These are phyloP conservation scores for Fonsecaea monophora DNA, from an alignment of 2,329 filamentous ascomycete species.

Conservation along the genomic window DNA sequence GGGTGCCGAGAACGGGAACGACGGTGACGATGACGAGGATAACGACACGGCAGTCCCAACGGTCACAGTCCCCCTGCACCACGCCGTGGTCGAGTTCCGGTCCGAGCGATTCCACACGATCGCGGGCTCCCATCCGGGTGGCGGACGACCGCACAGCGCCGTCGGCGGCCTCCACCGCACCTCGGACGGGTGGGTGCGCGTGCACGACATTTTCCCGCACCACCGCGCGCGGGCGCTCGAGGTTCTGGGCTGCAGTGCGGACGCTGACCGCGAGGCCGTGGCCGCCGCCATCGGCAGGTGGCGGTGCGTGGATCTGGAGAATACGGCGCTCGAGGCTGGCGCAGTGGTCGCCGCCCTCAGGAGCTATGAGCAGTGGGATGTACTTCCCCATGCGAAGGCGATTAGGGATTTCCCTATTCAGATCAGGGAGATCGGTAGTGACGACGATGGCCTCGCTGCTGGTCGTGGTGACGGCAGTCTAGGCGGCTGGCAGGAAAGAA, in stretches of 20 bases:
- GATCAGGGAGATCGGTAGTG: conserved; percentile 47
- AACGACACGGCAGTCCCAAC: conserved; percentile 41
- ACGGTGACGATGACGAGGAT: no score
- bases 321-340: conserved; percentile 48
- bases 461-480: background rate
- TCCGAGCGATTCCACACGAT: conserved; percentile 60
- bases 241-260: conserved; percentile 51
- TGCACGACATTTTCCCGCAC: conserved; percentile 63
- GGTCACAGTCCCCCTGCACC: conserved; percentile 54
- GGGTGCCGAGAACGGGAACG: conserved; percentile 39
- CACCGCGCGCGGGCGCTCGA: conserved; percentile 55
- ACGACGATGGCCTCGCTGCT: background rate
- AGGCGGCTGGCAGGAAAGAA: conserved; percentile 6
- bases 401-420: conserved; percentile 57
- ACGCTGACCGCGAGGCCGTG: conserved; percentile 50
- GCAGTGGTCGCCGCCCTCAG: conserved; percentile 60
- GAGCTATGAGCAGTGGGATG: conserved; percentile 60
- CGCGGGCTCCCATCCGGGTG: conserved; percentile 39
- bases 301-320: conserved; percentile 59
- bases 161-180: conserved; percentile 62
- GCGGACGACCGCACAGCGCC: conserved; percentile 45
- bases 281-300: conserved; percentile 49
- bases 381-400: conserved; percentile 54
- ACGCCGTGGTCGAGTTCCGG: conserved; percentile 61
- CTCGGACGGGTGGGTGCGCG: conserved; percentile 59